Evolutionary conservation across 768 basidiomycete genomes (phyloP).

Genomic region (Mycena sanguinolenta): DNA sequence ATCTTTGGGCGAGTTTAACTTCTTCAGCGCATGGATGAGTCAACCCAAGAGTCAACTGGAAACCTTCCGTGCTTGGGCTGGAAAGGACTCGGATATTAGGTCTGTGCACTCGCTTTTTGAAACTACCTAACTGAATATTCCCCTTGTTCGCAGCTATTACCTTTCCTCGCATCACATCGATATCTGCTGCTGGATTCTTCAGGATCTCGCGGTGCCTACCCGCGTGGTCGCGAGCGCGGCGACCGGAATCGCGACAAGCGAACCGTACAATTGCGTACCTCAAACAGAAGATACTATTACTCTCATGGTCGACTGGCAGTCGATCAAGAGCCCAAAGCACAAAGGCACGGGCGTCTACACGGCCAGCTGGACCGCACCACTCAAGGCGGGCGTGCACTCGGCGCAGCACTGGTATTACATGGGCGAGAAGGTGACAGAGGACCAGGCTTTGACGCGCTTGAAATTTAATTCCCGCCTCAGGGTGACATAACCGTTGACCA

Average conservation of each 20-base stretch:
- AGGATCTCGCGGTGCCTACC: slow-evolving; percentile 81
- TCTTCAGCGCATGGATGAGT: slow-evolving; percentile 98
- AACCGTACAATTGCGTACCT: slow-evolving; percentile 88
- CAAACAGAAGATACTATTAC: slow-evolving; percentile 96
- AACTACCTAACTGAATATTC: slow-evolving; percentile 26
- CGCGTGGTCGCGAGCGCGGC: slow-evolving; percentile 93
- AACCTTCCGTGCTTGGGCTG: slow-evolving; percentile 96
- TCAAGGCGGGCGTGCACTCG: slow-evolving; percentile 90
- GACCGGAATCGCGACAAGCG: slow-evolving; percentile 90
- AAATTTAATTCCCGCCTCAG: slow-evolving; percentile 53
- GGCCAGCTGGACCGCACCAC: slow-evolving; percentile 94
- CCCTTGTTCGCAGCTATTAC: slow-evolving; percentile 75
- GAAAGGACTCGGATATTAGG: slow-evolving; percentile 95
- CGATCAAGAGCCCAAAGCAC: slow-evolving; percentile 78
- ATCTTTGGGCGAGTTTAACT: slow-evolving; percentile 91
- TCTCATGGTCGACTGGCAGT: slow-evolving; percentile 94
- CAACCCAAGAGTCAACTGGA: slow-evolving; percentile 96
- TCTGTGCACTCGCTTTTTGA: slow-evolving; percentile 35
- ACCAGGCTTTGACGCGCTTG: slow-evolving; percentile 6
- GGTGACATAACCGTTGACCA: slow-evolving; percentile 95
- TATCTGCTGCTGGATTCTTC: slow-evolving; percentile 88
- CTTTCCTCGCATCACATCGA: slow-evolving; percentile 96
- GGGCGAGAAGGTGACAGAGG: slow-evolving; percentile 80
- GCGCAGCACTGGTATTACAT: slow-evolving; percentile 97
- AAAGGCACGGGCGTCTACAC: slow-evolving; percentile 92